Conservation (phyloP, 176 grass and related monocot species). For the Zizania latifolia region DNA sequence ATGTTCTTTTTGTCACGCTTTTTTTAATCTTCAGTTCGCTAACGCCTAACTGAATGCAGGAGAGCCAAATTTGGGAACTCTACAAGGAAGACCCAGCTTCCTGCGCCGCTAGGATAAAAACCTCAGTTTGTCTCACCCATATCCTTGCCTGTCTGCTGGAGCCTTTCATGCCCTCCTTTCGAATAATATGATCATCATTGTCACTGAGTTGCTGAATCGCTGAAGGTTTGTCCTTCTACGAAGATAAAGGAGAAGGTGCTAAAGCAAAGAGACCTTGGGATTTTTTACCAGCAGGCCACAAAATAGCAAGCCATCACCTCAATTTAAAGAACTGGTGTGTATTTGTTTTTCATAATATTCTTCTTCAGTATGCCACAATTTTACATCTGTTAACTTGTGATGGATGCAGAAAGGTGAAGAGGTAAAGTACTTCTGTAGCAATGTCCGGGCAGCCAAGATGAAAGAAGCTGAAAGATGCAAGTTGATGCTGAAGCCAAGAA, state of each 20-base stretch:
- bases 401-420: constrained; percentile 71
- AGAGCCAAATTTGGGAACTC: constrained; percentile 84
- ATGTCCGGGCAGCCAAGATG: constrained; percentile 68
- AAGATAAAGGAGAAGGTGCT: constrained; percentile 58
- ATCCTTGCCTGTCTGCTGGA: constrained; percentile 78
- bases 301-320: constrained; percentile 71
- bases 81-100: constrained; percentile 62
- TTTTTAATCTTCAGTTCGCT: too few relatives aligned
- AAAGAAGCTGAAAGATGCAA: constrained; percentile 60
- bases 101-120: constrained; percentile 82
- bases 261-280: constrained; percentile 78
- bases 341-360: constrained; percentile 5
- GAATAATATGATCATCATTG: constrained; percentile 39
- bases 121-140: constrained; percentile 75
- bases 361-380: background rate
- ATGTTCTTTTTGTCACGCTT: too few relatives aligned
- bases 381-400: constrained; percentile 13
- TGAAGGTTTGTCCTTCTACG: constrained; percentile 54
- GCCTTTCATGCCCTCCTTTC: constrained; percentile 83
- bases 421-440: constrained; percentile 40
- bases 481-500: constrained; percentile 59
- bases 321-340: constrained; percentile 81
- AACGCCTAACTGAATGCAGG: constrained; percentile 55
- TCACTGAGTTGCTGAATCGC: constrained; percentile 13
- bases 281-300: constrained; percentile 66